A percentile compares a stretch with the other conserved stretches of the same genome.
phyloP scores from a whole-genome alignment of 2,329 filamentous ascomycete species.

The Talaromyces atroroseus region DNA sequence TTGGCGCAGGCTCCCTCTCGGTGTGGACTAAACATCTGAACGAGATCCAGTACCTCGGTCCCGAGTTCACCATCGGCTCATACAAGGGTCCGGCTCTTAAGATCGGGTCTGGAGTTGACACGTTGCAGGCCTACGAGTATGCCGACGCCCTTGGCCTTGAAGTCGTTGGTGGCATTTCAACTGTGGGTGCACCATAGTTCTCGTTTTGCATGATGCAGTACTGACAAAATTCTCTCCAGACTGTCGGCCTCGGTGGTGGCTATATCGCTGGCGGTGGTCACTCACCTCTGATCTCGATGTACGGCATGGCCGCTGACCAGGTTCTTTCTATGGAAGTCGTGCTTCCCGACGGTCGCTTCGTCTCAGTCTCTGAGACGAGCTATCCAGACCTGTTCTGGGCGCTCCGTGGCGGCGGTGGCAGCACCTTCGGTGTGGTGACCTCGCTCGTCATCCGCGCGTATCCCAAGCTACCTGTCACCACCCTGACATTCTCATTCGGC shows the following conservation, averaged over 20 bases:
- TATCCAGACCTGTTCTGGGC: conserved; percentile 45
- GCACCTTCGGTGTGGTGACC: conserved; percentile 44
- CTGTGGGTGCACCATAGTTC: not conserved
- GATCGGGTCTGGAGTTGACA: conserved; percentile 7
- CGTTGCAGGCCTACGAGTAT: conserved; percentile 5
- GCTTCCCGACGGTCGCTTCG: conserved; percentile 31
- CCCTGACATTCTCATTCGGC: not conserved
- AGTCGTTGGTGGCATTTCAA: conserved; percentile 48
- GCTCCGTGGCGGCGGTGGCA: conserved; percentile 50
- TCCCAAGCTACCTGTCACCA: conserved; percentile 26
- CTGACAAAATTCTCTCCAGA: conserved; percentile 15
- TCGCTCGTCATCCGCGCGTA: conserved; percentile 52
- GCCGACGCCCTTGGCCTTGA: conserved; percentile 43
- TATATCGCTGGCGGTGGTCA: conserved; percentile 59
- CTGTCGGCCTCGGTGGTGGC: conserved; percentile 53
- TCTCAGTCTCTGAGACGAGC: conserved; percentile 12
- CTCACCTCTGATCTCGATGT: conserved; percentile 27
- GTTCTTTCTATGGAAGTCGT: conserved; percentile 53
- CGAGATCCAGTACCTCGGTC: conserved; percentile 24
- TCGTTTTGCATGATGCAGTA: not conserved
- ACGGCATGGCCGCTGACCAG: conserved; percentile 54
- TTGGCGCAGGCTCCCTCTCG: conserved; percentile 43
- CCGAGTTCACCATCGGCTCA: conserved; percentile 27
- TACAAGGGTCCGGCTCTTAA: conserved; percentile 17
- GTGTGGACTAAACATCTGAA: conserved; percentile 49